A percentile compares a stretch with the other conserved stretches of the same genome.
Evolutionary conservation across 2,329 filamentous ascomycete genomes (phyloP).

Genomic region (Aspergillus sp.): DNA sequence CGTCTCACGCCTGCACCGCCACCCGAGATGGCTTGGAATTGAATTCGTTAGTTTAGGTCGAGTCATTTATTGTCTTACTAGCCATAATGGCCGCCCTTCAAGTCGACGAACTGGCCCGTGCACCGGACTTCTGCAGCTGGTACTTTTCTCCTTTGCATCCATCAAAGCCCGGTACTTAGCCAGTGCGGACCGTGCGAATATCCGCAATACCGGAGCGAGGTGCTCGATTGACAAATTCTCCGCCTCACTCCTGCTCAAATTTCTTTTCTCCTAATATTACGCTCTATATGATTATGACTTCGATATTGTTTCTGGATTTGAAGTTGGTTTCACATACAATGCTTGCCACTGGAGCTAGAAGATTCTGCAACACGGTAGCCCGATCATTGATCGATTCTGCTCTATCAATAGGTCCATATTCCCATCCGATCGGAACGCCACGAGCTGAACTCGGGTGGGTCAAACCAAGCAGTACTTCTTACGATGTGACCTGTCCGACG

Average conservation of each 20-base stretch:
- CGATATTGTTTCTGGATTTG: neutral
- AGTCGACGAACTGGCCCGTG: neutral
- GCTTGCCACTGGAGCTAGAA: neutral
- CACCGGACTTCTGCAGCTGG: neutral
- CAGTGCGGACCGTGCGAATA: neutral
- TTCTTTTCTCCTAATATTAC: neutral
- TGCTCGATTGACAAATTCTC: conserved; percentile 6
- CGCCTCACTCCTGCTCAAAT: conserved; percentile 1
- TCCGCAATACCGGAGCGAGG: neutral
- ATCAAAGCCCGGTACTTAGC: neutral
- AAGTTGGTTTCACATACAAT: neutral
- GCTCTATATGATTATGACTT: neutral
- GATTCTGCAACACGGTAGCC: neutral
- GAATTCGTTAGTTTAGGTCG: neutral
- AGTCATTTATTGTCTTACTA: neutral
- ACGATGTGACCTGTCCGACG: neutral
- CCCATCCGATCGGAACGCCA: neutral
- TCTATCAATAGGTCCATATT: neutral
- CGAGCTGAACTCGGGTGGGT: neutral
- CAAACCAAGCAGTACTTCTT: neutral
- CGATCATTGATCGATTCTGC: neutral
- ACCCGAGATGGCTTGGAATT: neutral
- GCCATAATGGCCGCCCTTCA: neutral
- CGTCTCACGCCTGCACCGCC: neutral
- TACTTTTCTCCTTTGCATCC: neutral